Evolutionary conservation across 164 flowering plant genomes (phyloP).

Genomic region (Chloranthus sessilifolius): DNA sequence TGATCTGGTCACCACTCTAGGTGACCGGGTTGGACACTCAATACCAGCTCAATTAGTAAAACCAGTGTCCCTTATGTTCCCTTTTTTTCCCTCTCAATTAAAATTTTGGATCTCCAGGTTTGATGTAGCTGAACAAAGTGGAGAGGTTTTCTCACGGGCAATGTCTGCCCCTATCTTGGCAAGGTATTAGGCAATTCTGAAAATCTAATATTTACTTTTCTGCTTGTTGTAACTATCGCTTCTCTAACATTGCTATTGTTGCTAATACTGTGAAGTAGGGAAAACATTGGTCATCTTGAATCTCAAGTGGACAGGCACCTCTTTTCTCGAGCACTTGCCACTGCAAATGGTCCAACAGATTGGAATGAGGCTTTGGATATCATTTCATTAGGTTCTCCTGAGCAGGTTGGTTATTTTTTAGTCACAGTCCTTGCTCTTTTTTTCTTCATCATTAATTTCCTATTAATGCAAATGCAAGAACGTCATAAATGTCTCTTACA

Average conservation of each 20-base stretch:
- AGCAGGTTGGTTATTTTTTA: slow-evolving; percentile 49
- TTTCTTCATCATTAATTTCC: background rate
- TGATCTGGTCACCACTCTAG: too few relatives aligned
- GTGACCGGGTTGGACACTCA: too few relatives aligned
- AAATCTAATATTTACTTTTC: background rate
- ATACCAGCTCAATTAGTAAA: too few relatives aligned
- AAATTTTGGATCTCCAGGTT: slow-evolving; percentile 32
- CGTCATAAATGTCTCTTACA: too few relatives aligned
- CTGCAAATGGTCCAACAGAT: slow-evolving; percentile 68
- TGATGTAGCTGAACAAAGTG: slow-evolving; percentile 95
- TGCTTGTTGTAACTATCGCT: background rate
- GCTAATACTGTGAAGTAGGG: slow-evolving; percentile 30
- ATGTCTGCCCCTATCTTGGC: slow-evolving; percentile 42
- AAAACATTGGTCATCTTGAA: slow-evolving; percentile 53
- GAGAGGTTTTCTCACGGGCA: slow-evolving; percentile 59
- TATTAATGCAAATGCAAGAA: too few relatives aligned
- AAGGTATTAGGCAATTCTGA: slow-evolving; percentile 33
- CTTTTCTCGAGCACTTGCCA: slow-evolving; percentile 32
- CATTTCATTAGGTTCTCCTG: slow-evolving; percentile 76
- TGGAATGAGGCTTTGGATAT: slow-evolving; percentile 99
- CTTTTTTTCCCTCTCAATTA: too few relatives aligned
- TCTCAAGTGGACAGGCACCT: slow-evolving; percentile 46
- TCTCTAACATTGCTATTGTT: slow-evolving; percentile 3
- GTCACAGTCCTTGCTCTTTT: background rate
- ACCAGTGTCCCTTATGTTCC: too few relatives aligned